Conservation (phyloP, 192 early-diverging fungal genomes). For the Rhizoclosmatium globosum region DNA sequence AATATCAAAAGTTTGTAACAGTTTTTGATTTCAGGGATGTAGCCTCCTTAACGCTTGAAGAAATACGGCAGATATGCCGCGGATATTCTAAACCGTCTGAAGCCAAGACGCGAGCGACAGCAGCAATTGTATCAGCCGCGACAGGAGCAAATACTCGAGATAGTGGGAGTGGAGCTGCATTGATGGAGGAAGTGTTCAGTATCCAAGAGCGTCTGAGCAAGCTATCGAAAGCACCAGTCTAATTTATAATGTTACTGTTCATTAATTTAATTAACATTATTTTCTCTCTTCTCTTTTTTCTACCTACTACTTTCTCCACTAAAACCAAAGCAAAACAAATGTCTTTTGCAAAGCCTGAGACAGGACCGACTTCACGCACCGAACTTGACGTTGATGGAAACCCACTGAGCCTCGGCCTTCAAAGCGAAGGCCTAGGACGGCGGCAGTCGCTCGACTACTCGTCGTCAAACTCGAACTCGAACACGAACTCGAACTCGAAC, state of each 20-base stretch:
- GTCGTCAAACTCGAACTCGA: slow-evolving; percentile 1
- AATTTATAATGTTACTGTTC: no score
- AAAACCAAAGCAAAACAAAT: no score
- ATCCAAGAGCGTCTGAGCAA: no score
- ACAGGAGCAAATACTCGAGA: slow-evolving; percentile 32
- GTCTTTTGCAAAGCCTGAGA: slow-evolving; percentile 77
- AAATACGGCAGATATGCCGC: slow-evolving; percentile 21
- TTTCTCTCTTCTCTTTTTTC: no score
- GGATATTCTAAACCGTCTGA: slow-evolving; percentile 33
- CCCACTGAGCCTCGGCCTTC: slow-evolving; percentile 33
- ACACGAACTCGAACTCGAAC: no score
- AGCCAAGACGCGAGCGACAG: slow-evolving; percentile 36
- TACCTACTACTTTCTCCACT: no score
- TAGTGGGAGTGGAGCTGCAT: slow-evolving; percentile 20
- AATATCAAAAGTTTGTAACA: neutral
- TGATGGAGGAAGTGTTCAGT: slow-evolving; percentile 40
- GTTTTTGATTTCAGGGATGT: slow-evolving; percentile 35
- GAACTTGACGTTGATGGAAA: slow-evolving; percentile 58
- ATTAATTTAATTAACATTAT: no score
- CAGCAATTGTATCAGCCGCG: slow-evolving; percentile 20
- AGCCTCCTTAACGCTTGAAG: slow-evolving; percentile 32
- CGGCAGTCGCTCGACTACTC: slow-evolving; percentile 56
- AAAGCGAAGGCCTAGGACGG: slow-evolving; percentile 43
- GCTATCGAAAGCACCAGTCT: no score
- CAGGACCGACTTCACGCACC: slow-evolving; percentile 62